Conservation (phyloP, 1,139 yeast species). For the Blastobotrys aristatus region DNA sequence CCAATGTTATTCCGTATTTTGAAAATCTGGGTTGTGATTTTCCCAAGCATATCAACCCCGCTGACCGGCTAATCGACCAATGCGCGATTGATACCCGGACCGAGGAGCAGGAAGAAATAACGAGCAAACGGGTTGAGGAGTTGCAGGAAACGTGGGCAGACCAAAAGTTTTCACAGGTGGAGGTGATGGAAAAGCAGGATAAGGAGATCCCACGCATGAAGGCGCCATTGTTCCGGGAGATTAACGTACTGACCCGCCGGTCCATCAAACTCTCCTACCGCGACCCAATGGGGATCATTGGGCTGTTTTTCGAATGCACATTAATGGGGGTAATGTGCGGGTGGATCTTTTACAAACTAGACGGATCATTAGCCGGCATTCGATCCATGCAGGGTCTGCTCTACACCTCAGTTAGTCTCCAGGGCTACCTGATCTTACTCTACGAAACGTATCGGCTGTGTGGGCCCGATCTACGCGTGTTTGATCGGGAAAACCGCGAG, state of each 20-base stretch:
- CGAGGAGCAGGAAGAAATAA: slow-evolving; percentile 40
- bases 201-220: slow-evolving; percentile 17
- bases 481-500: slow-evolving; percentile 71
- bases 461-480: slow-evolving; percentile 59
- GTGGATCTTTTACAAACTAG: slow-evolving; percentile 71
- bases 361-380: slow-evolving; percentile 57
- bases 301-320: slow-evolving; percentile 51
- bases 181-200: background rate
- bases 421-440: slow-evolving; percentile 63
- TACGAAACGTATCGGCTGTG: slow-evolving; percentile 74
- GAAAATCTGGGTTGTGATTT: slow-evolving; percentile 41
- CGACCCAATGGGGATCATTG: slow-evolving; percentile 53
- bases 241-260: slow-evolving; percentile 51
- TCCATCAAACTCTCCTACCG: slow-evolving; percentile 51
- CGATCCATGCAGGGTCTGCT: slow-evolving; percentile 59
- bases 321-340: slow-evolving; percentile 61
- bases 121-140: slow-evolving; percentile 42
- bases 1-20: slow-evolving; percentile 49
- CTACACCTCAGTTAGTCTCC: slow-evolving; percentile 60
- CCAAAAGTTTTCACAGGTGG: slow-evolving; percentile 6
- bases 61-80: slow-evolving; percentile 64
- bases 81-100: slow-evolving; percentile 60
- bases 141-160: slow-evolving; percentile 51
- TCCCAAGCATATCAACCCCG: slow-evolving; percentile 49
- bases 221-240: slow-evolving; percentile 46